Base-by-base conservation (phyloP, 2,329 filamentous ascomycete genomes). In the Plectosphaerella sp. region DNA sequence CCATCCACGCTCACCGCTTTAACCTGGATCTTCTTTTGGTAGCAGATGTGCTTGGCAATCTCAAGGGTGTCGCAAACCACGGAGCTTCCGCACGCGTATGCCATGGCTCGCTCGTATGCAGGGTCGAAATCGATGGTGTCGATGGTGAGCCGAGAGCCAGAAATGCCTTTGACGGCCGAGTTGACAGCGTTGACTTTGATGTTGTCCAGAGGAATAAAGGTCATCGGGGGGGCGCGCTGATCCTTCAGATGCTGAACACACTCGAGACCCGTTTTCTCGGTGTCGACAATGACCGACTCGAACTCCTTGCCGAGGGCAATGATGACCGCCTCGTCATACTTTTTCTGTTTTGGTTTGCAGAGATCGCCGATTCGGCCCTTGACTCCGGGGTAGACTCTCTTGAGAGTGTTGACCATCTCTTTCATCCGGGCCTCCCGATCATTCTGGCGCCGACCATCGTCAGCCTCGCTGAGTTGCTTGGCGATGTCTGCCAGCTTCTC, bases 281-380 rank as follows among this genome's bases (percentile, higher is more conserved):
- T 93, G 62, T 99, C 94, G 10, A 97, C 93, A 47, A 99, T 85
- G 43, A 99, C 88, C 0, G 92, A 89, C 67, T 99, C 93, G 66
- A 96, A 96, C 64, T 97, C 89, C 51, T 90, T 85, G 48, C 94
- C 94, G 4, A 99, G 82, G 7, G 96, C 91, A 20, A 91, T 95
- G 61, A 90, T 91, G 57, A 99, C 89, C 45, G 94, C 94, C 59
- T 94, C 90, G 57, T 94, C 89, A 63, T 87, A 99, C 68, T 97
- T 97, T 72, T 96, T 97, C 72, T 97, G 91, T 70, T 97, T 97
- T 1, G 94, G 93, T 59, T 90, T 92, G 73, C 94, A 97, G 42
- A 99, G 81, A 58, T 96, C 91, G 57, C 91, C 90, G 45, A 97
- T 83, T 45, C 93, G 86, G 18, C 94, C 94, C 59, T 89, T 89